Percentiles rank a stretch among this genome's conserved stretches.
These are phyloP conservation scores for Colletotrichum falcatum DNA, from an alignment of 2,329 filamentous ascomycete species.

Conservation along the genomic window DNA sequence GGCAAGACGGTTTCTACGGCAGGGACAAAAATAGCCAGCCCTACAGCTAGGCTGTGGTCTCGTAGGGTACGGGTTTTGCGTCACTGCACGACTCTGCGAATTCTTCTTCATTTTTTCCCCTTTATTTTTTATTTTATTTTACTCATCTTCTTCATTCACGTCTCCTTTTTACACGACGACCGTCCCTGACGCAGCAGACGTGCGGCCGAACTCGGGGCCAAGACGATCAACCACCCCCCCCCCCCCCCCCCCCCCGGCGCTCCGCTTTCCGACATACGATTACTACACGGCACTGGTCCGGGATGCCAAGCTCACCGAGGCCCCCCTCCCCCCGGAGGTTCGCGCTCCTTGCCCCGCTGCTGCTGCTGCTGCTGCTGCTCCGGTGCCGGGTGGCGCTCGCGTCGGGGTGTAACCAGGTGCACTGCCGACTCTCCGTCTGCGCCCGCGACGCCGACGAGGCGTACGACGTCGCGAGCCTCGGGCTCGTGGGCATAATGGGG, in stretches of 20 bases:
- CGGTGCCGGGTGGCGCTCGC: neutral
- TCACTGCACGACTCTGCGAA: neutral
- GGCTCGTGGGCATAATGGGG: slow-evolving; percentile 25
- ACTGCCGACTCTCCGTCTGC: slow-evolving; percentile 24
- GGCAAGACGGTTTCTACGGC: neutral
- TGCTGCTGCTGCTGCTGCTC: slow-evolving; percentile 5
- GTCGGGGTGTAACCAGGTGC: slow-evolving; percentile 19
- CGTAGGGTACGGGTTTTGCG: too few relatives aligned
- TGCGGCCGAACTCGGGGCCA: neutral
- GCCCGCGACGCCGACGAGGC: slow-evolving; percentile 20
- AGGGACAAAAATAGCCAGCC: neutral
- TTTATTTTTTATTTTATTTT: neutral
- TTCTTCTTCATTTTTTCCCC: too few relatives aligned
- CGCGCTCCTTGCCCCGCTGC: neutral
- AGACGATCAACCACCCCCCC: neutral
- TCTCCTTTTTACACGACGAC: neutral
- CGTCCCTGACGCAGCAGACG: neutral
- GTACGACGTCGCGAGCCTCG: slow-evolving; percentile 26
- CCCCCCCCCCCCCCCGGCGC: too few relatives aligned
- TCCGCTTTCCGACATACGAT: too few relatives aligned
- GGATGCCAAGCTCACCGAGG: neutral
- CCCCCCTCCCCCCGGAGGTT: slow-evolving; percentile 7
- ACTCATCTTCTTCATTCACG: too few relatives aligned
- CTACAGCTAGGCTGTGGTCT: neutral
- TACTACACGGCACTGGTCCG: too few relatives aligned